These are phyloP conservation scores for Emergomyces africanus DNA, from an alignment of 2,329 filamentous ascomycete species.

Conservation along the genomic window DNA sequence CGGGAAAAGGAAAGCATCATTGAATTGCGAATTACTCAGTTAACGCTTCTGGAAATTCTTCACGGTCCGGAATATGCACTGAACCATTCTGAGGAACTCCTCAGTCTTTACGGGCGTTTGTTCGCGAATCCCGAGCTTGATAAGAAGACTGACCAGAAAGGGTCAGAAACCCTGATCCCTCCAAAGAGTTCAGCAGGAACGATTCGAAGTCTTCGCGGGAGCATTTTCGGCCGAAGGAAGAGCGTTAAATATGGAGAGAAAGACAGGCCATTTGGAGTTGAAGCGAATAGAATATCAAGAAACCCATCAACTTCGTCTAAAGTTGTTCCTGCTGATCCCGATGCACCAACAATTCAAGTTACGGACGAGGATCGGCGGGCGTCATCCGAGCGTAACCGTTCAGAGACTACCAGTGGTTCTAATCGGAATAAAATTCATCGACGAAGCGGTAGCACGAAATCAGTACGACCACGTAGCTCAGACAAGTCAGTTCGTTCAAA, in stretches of 20 bases:
- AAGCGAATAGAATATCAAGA: slow-evolving; percentile 11
- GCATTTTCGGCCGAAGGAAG: slow-evolving; percentile 59
- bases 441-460: slow-evolving; percentile 20
- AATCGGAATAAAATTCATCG: slow-evolving; percentile 21
- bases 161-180: slow-evolving; percentile 35
- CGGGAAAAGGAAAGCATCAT: slow-evolving; percentile 76
- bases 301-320: slow-evolving; percentile 14
- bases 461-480: slow-evolving; percentile 14
- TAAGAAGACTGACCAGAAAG: slow-evolving; percentile 12
- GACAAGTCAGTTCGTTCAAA: slow-evolving; percentile 10
- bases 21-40: slow-evolving; percentile 93
- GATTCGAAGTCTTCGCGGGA: slow-evolving; percentile 55
- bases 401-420: slow-evolving; percentile 7
- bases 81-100: slow-evolving; percentile 73
- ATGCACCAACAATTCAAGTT: slow-evolving; percentile 62
- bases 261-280: slow-evolving; percentile 29
- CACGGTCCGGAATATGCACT: slow-evolving; percentile 78
- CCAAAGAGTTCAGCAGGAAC: slow-evolving; percentile 62
- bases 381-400: slow-evolving; percentile 18
- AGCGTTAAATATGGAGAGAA: slow-evolving; percentile 34
- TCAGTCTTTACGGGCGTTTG: slow-evolving; percentile 67
- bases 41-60: slow-evolving; percentile 67
- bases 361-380: slow-evolving; percentile 45
- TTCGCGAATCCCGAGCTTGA: slow-evolving; percentile 51
- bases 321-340: slow-evolving; percentile 13